phyloP scores from a whole-genome alignment of 2,329 filamentous ascomycete species.

The Claviceps pusilla region DNA sequence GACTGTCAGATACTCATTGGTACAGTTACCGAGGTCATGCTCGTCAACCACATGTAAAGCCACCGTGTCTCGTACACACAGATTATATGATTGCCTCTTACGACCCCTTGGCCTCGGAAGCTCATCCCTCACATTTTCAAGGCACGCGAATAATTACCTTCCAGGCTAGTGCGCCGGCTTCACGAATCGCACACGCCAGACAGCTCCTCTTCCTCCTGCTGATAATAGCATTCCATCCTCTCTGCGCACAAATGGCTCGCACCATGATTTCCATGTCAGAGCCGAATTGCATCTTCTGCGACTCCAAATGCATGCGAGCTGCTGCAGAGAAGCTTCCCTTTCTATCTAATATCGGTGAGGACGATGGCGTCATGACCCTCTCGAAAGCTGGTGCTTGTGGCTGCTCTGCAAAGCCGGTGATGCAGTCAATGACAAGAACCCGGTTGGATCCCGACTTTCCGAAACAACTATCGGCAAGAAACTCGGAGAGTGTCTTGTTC shows the following conservation, averaged over 20 bases:
- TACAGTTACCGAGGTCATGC: neutral
- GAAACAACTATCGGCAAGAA: conserved; percentile 24
- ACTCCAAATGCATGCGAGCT: conserved; percentile 41
- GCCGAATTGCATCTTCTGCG: conserved; percentile 40
- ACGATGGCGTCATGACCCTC: conserved; percentile 16
- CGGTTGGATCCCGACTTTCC: conserved; percentile 16
- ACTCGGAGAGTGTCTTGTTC: conserved; percentile 29
- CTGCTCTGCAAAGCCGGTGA: conserved; percentile 35
- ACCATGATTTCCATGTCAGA: conserved; percentile 57
- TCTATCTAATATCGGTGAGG: conserved; percentile 17
- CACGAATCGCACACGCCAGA: conserved; percentile 57
- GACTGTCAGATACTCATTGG: neutral
- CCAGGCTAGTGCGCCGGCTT: conserved; percentile 57
- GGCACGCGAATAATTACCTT: conserved; percentile 50
- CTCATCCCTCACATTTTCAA: neutral
- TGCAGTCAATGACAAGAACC: conserved; percentile 49
- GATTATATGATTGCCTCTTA: neutral
- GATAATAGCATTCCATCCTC: conserved; percentile 59
- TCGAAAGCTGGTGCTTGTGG: conserved; percentile 34
- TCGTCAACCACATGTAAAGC: neutral
- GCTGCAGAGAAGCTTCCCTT: conserved; percentile 27
- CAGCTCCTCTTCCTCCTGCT: conserved; percentile 54
- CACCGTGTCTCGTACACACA: neutral
- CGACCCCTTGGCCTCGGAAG: no score
- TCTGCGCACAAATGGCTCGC: conserved; percentile 57